Evolutionary conservation across 2,329 filamentous ascomycete species (phyloP), one percentile per base, ranked within the genome.

Genomic region (Lecanicillium sp.): DNA sequence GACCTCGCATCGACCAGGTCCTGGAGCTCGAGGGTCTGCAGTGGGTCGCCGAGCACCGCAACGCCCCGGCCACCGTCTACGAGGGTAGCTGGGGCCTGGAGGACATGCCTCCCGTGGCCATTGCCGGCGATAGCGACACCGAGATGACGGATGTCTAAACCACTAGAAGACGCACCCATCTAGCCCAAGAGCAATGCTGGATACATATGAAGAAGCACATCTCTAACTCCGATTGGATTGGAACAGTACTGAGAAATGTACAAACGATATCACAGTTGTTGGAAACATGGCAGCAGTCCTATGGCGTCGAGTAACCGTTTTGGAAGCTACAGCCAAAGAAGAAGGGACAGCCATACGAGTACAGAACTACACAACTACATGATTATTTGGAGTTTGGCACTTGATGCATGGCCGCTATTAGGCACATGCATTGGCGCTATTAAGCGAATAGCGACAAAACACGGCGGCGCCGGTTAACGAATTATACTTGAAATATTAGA

Each of bases 61-160:
- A 86, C 48, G 87, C 90, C 10, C 87, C 90, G 37, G 93, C 93
- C n/a, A 96, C 90, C 0, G 83, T 98, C 45, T 98, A 87, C 58
- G 93, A 98, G 69, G 93, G 93, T 53, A 93, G 88, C 63, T 98
- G 90, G 86, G 93, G 93, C 4, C 91, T 91, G 26, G 83, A 71
- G n/a, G 74, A 78, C 44, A 65, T 74, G 42, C 61, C 70, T 26
- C 57, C 65, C 5, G 64, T 67, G 17, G 65, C 65, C 5, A 63
- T 66, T 30, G 58, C 61, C 4, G 54, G 54, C n/a, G 66, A 69
- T 43, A 60, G 58, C 37, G 78, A 81, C 54, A 78, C 75, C 4
- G 77, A 79, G 60, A 82, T 82, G 78, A 79, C 69, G 14, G 78
- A 79, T 55, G 75, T 77, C 45, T 81, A 67, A 66, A 52, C 20